phyloP scores from a whole-genome alignment of 2,329 filamentous ascomycete species.

The Pseudofabraea citricarpa region DNA sequence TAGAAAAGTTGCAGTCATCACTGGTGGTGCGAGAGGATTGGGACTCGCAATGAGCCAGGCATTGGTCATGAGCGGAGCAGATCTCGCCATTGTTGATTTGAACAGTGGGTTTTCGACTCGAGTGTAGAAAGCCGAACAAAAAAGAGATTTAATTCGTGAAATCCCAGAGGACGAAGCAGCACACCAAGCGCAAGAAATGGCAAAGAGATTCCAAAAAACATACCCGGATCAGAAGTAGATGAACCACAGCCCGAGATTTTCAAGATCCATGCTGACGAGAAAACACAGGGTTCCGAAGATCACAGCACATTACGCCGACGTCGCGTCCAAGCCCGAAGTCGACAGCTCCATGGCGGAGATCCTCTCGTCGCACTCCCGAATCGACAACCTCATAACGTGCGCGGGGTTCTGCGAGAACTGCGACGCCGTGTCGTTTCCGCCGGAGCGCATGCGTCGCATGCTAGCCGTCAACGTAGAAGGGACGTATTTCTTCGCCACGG shows the following conservation, averaged over 20 bases:
- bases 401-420: slow-evolving; percentile 96
- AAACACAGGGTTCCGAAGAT: slow-evolving; percentile 62
- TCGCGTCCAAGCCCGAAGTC: slow-evolving; percentile 72
- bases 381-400: slow-evolving; percentile 86
- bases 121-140: neutral
- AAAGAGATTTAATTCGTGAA: neutral
- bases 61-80: slow-evolving; percentile 76
- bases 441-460: slow-evolving; percentile 83
- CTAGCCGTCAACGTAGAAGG: slow-evolving; percentile 90
- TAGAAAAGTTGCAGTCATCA: slow-evolving; percentile 74
- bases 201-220: slow-evolving; percentile 69
- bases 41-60: slow-evolving; percentile 88
- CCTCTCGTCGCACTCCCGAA: slow-evolving; percentile 64
- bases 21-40: slow-evolving; percentile 79
- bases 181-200: slow-evolving; percentile 65
- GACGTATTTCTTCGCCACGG: slow-evolving; percentile 79
- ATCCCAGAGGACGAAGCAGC: slow-evolving; percentile 69
- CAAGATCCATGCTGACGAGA: neutral
- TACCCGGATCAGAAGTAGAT: slow-evolving; percentile 65
- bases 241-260: neutral
- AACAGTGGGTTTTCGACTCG: slow-evolving; percentile 58
- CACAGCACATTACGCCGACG: slow-evolving; percentile 82
- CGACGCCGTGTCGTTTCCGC: slow-evolving; percentile 79
- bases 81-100: slow-evolving; percentile 85
- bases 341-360: slow-evolving; percentile 65